phyloP scores from a whole-genome alignment of 257 asterid genomes.

The Pogostemon cablin region DNA sequence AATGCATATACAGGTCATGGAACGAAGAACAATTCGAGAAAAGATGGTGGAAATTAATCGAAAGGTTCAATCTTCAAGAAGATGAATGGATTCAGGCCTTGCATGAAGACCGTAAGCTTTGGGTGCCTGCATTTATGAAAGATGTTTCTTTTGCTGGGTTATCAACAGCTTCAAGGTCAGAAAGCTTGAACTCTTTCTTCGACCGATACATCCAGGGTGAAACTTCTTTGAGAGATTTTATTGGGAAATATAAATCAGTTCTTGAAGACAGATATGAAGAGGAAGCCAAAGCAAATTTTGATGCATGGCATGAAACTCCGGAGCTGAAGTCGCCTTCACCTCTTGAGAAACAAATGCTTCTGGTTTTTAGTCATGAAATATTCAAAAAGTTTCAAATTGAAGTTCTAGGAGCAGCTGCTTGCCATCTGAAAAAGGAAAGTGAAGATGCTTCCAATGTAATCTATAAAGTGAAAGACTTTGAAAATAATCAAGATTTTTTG shows the following conservation, averaged over 20 bases:
- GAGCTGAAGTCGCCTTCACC: conserved; percentile 94
- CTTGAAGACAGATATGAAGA: conserved; percentile 83
- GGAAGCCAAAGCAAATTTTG: conserved; percentile 90
- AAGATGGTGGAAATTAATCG: conserved; percentile 86
- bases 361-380: conserved; percentile 76
- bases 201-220: conserved; percentile 70
- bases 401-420: conserved; percentile 90
- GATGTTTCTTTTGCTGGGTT: conserved; percentile 72
- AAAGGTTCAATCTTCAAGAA: conserved; percentile 68
- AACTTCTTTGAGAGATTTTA: conserved; percentile 64
- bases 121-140: conserved; percentile 80
- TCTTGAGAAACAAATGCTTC: conserved; percentile 81
- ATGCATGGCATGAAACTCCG: conserved; percentile 93
- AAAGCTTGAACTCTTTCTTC: conserved; percentile 64
- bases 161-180: conserved; percentile 70
- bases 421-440: conserved; percentile 80
- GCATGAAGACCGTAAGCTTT: conserved; percentile 67
- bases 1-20: conserved; percentile 75
- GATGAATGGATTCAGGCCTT: conserved; percentile 73
- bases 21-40: conserved; percentile 71
- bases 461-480: conserved; percentile 73
- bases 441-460: conserved; percentile 57
- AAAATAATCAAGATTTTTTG: conserved; percentile 57
- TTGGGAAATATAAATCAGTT: conserved; percentile 57
- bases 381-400: conserved; percentile 84